A percentile compares a stretch with the other conserved stretches of the same genome.
Evolutionary conservation across 257 asterid genomes (phyloP).

Genomic region (Voacanga thouarsii): DNA sequence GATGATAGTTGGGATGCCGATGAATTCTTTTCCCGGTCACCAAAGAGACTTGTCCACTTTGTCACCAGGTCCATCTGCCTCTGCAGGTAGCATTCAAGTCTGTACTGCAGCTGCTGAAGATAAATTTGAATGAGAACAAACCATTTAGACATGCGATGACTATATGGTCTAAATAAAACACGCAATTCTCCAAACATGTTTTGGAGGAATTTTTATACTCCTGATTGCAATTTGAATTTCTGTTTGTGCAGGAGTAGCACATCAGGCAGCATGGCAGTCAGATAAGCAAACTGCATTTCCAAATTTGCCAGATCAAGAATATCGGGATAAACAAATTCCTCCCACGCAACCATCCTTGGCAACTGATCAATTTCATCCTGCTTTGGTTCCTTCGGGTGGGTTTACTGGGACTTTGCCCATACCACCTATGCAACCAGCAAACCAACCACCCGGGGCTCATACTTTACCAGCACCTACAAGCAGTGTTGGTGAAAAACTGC

Average conservation of each 20-base stretch:
- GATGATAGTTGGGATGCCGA: slow-evolving; percentile 62
- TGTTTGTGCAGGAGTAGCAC: slow-evolving; percentile 37
- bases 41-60: slow-evolving; percentile 40
- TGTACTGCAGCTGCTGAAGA: slow-evolving; percentile 5
- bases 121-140: neutral
- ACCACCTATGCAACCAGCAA: slow-evolving; percentile 53
- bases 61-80: slow-evolving; percentile 51
- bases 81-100: slow-evolving; percentile 42
- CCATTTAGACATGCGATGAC: neutral
- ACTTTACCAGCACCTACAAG: slow-evolving; percentile 27
- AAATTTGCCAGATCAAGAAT: slow-evolving; percentile 45
- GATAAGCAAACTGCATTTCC: slow-evolving; percentile 45
- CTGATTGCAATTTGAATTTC: neutral
- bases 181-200: neutral
- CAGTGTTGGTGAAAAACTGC: slow-evolving; percentile 64
- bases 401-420: slow-evolving; percentile 45
- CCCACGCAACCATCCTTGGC: slow-evolving; percentile 44
- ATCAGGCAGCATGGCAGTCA: slow-evolving; percentile 54
- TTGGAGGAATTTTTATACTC: neutral
- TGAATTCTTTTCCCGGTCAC: slow-evolving; percentile 49
- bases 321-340: slow-evolving; percentile 49
- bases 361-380: slow-evolving; percentile 61
- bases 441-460: slow-evolving; percentile 42
- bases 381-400: slow-evolving; percentile 45
- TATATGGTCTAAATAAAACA: neutral